A percentile compares a stretch with the other conserved stretches of the same genome.
phyloP scores from a whole-genome alignment of 768 basidiomycete genomes.

The Mycena leptocephala region DNA sequence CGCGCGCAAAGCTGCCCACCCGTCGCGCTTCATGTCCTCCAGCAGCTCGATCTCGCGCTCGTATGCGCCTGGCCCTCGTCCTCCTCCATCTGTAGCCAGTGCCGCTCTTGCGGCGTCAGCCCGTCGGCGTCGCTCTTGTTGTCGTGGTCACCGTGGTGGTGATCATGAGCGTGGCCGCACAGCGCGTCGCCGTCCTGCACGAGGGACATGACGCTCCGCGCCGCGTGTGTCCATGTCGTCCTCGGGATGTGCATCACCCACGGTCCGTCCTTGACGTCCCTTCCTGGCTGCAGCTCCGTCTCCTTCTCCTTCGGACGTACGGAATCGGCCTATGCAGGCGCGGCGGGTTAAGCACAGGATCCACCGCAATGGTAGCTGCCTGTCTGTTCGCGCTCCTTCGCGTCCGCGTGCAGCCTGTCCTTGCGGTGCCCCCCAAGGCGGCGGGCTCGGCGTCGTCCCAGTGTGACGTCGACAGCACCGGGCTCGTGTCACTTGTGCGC shows the following conservation, averaged over 20 bases:
- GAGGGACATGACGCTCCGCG: slow-evolving; percentile 30
- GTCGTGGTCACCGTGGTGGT: background rate
- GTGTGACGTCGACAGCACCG: background rate
- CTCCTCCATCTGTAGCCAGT: slow-evolving; percentile 50
- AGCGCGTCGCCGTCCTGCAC: slow-evolving; percentile 30
- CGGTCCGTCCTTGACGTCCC: slow-evolving; percentile 27
- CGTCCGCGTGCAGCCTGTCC: no score
- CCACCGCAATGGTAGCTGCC: no score
- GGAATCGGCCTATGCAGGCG: slow-evolving; percentile 79
- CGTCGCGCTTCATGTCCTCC: slow-evolving; percentile 16
- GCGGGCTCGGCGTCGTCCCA: background rate
- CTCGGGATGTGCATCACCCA: slow-evolving; percentile 30
- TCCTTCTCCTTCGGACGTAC: slow-evolving; percentile 64
- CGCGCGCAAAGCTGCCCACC: slow-evolving; percentile 10
- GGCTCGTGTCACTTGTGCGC: background rate
- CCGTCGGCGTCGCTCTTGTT: background rate
- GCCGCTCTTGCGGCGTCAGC: slow-evolving; percentile 40
- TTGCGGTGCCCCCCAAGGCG: background rate
- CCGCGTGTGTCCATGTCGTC: slow-evolving; percentile 19
- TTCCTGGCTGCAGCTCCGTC: slow-evolving; percentile 37
- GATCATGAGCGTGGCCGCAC: background rate
- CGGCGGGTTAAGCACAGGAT: slow-evolving; percentile 73
- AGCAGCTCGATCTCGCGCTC: no score
- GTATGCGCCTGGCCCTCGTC: slow-evolving; percentile 48
- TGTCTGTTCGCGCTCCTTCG: no score